Conservation (phyloP, 2,329 filamentous ascomycete species). For the Fusarium proliferatum region DNA sequence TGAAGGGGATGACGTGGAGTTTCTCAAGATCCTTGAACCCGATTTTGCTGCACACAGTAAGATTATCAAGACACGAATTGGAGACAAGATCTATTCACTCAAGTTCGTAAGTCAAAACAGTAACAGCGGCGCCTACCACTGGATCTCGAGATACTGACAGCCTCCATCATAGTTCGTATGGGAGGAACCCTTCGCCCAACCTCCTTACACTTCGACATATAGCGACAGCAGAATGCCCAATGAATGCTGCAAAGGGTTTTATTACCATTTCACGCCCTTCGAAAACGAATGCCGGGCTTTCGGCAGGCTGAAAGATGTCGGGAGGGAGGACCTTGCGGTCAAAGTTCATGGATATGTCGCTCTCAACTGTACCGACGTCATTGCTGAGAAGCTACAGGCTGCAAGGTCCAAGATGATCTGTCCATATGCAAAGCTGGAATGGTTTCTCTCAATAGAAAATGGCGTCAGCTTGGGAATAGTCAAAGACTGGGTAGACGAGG, state of each 20-base stretch:
- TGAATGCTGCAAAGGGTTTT: neutral
- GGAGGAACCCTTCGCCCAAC: accelerated
- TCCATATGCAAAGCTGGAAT: neutral
- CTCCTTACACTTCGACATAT: neutral
- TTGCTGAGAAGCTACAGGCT: neutral
- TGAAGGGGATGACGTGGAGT: neutral
- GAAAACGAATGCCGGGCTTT: conserved; percentile 22
- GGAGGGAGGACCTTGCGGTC: neutral
- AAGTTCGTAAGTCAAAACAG: neutral
- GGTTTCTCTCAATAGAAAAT: accelerated
- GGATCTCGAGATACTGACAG: neutral
- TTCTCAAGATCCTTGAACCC: neutral
- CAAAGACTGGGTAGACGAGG: conserved; percentile 19
- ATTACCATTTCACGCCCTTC: conserved; percentile 2
- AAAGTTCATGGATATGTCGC: conserved; percentile 10
- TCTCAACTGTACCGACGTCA: neutral
- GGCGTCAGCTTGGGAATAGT: neutral
- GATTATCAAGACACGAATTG: neutral
- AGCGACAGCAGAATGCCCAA: neutral
- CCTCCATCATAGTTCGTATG: neutral
- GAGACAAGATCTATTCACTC: neutral
- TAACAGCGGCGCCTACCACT: neutral
- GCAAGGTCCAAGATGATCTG: accelerated
- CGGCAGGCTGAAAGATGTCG: conserved; percentile 5
- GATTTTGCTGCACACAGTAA: neutral